phyloP scores from a whole-genome alignment of 805 yeast species.

The Yarrowia keelungensis region DNA sequence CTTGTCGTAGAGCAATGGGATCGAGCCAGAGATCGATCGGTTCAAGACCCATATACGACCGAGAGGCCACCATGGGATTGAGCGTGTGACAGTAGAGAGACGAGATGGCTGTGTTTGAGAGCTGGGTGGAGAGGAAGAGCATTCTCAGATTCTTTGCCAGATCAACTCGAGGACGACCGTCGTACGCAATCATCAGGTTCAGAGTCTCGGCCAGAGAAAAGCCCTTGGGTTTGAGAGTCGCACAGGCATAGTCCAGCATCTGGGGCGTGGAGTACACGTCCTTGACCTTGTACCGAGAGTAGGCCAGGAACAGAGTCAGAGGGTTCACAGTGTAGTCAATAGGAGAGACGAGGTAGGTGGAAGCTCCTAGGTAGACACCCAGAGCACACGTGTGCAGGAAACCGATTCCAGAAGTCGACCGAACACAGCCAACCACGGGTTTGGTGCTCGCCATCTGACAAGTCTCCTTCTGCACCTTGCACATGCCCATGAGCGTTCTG shows the following conservation, averaged over 20 bases:
- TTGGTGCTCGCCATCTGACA: slow-evolving; percentile 76
- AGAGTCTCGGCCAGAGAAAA: slow-evolving; percentile 68
- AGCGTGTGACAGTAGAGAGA: slow-evolving; percentile 78
- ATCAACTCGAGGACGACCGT: slow-evolving; percentile 72
- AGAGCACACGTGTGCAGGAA: slow-evolving; percentile 82
- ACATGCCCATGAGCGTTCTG: slow-evolving; percentile 70
- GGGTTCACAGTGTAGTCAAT: slow-evolving; percentile 80
- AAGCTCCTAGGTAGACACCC: slow-evolving; percentile 86
- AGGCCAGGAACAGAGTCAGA: slow-evolving; percentile 66
- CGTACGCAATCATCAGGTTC: slow-evolving; percentile 84
- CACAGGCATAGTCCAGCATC: slow-evolving; percentile 77
- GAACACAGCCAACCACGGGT: slow-evolving; percentile 84
- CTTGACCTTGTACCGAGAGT: slow-evolving; percentile 79
- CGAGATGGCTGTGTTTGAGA: slow-evolving; percentile 73
- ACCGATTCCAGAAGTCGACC: slow-evolving; percentile 85
- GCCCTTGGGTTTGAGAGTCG: slow-evolving; percentile 64
- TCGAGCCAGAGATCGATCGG: slow-evolving; percentile 89
- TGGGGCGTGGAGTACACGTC: slow-evolving; percentile 86
- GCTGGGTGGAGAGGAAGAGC: slow-evolving; percentile 66
- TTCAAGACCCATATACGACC: slow-evolving; percentile 87
- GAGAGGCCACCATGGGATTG: slow-evolving; percentile 82
- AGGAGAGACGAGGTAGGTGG: slow-evolving; percentile 82
- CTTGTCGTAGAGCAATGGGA: slow-evolving; percentile 87
- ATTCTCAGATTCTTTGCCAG: slow-evolving; percentile 62
- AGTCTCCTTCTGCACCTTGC: slow-evolving; percentile 90